Conservation (phyloP, 805 yeast genomes). For the Metschnikowia proteae region DNA sequence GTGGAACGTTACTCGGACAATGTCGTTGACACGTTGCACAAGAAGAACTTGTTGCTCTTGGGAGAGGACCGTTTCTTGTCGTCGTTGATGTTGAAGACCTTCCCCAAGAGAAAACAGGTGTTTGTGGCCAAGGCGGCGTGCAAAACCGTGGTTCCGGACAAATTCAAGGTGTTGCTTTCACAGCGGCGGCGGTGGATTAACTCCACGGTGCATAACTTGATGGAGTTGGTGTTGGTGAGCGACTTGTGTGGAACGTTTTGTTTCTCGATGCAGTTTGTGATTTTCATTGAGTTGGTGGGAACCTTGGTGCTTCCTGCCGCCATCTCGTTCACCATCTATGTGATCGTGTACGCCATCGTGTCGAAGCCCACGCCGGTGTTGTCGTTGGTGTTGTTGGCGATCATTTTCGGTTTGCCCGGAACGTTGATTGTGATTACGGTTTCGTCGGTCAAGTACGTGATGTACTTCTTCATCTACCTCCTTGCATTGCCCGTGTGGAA, state of each 20-base stretch:
- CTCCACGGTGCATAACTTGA: conserved; percentile 87
- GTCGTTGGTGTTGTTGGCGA: conserved; percentile 69
- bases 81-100: conserved; percentile 80
- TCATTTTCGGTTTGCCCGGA: conserved; percentile 86
- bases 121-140: conserved; percentile 90
- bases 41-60: conserved; percentile 74
- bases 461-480: conserved; percentile 78
- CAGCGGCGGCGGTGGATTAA: conserved; percentile 97
- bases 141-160: conserved; percentile 85
- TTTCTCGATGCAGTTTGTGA: conserved; percentile 91
- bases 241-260: conserved; percentile 94
- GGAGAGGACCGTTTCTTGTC: conserved; percentile 90
- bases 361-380: conserved; percentile 72
- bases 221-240: conserved; percentile 79
- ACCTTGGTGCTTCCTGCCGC: conserved; percentile 89
- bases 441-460: conserved; percentile 62
- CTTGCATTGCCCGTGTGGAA: conserved; percentile 92
- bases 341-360: conserved; percentile 65
- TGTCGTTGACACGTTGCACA: conserved; percentile 77
- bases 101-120: conserved; percentile 83
- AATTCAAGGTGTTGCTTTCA: conserved; percentile 72
- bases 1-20: conserved; percentile 89
- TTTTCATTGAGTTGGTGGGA: conserved; percentile 78
- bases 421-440: conserved; percentile 76
- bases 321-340: conserved; percentile 75